Evolutionary conservation across 805 yeast genomes (phyloP).

Genomic region (Blastobotrys parvus): DNA sequence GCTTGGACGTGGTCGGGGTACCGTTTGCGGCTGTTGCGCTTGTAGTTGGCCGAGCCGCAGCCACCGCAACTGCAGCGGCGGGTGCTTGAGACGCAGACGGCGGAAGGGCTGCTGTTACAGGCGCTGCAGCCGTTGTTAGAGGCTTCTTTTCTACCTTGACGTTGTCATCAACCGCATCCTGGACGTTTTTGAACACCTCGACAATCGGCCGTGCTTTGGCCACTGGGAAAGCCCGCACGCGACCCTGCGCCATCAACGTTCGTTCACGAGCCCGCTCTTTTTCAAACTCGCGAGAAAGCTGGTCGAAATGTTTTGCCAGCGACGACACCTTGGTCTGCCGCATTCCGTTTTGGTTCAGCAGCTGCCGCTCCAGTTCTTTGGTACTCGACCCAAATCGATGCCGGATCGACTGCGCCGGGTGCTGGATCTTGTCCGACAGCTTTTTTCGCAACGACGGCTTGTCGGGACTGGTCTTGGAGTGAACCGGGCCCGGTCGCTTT

Average conservation of each 20-base stretch:
- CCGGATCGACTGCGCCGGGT: constrained; percentile 12
- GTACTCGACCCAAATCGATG: constrained; percentile 15
- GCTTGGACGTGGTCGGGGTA: neutral
- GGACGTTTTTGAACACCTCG: constrained; percentile 79
- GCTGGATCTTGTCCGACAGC: constrained; percentile 11
- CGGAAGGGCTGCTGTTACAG: neutral
- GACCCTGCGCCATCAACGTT: constrained; percentile 47
- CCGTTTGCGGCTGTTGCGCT: neutral
- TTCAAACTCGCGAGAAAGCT: constrained; percentile 76
- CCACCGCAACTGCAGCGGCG: neutral
- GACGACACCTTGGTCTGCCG: constrained; percentile 24
- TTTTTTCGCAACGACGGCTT: constrained; percentile 7
- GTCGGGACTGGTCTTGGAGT: neutral
- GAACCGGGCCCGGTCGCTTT: neutral
- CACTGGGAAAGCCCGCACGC: constrained; percentile 62
- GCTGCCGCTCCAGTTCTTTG: constrained; percentile 19
- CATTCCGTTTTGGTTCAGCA: constrained; percentile 8
- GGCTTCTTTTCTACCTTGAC: constrained; percentile 5
- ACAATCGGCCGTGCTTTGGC: constrained; percentile 78
- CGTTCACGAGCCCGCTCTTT: constrained; percentile 77
- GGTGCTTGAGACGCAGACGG: neutral
- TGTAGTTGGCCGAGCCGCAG: neutral
- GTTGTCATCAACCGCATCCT: constrained; percentile 64
- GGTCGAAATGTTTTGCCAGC: constrained; percentile 60
- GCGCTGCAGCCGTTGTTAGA: neutral